A percentile compares a stretch with the other conserved stretches of the same genome.
phyloP scores from a whole-genome alignment of 306 rosid genomes.

The Herpetospermum pedunculosum region DNA sequence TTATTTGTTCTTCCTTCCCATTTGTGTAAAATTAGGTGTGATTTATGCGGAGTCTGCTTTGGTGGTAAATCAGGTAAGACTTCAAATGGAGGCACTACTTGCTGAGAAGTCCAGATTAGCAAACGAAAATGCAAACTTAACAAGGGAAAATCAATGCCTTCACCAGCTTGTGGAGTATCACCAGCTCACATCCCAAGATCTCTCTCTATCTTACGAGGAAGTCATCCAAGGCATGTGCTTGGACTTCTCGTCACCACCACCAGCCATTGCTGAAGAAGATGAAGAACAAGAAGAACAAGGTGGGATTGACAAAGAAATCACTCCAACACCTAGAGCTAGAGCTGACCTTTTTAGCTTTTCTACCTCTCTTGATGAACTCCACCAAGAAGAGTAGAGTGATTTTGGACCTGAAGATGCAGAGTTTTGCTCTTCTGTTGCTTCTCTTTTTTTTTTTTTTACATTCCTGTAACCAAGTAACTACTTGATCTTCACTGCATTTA shows the following conservation, averaged over 20 bases:
- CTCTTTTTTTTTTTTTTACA: background rate
- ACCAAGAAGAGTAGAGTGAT: slow-evolving; percentile 12
- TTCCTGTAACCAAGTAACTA: background rate
- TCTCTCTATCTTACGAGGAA: slow-evolving; percentile 57
- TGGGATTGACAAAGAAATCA: slow-evolving; percentile 6
- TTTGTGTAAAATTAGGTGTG: background rate
- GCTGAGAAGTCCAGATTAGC: slow-evolving; percentile 90
- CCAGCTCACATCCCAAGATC: slow-evolving; percentile 69
- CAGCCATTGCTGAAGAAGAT: slow-evolving; percentile 26
- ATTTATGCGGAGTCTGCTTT: background rate
- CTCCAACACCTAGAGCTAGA: slow-evolving; percentile 29
- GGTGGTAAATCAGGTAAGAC: slow-evolving; percentile 54
- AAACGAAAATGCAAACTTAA: slow-evolving; percentile 67
- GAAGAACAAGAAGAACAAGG: slow-evolving; percentile 10
- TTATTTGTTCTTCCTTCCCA: background rate
- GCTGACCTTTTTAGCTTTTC: slow-evolving; percentile 21
- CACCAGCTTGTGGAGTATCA: slow-evolving; percentile 93
- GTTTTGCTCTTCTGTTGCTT: background rate
- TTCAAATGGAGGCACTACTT: slow-evolving; percentile 85
- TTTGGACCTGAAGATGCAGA: background rate
- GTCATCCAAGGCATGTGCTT: slow-evolving; percentile 61
- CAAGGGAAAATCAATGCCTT: slow-evolving; percentile 88
- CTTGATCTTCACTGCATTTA: background rate
- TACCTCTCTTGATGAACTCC: slow-evolving; percentile 17
- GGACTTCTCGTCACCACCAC: slow-evolving; percentile 79